Evolutionary conservation across 345 rosid genomes (phyloP).

Genomic region (Viola odorata): DNA sequence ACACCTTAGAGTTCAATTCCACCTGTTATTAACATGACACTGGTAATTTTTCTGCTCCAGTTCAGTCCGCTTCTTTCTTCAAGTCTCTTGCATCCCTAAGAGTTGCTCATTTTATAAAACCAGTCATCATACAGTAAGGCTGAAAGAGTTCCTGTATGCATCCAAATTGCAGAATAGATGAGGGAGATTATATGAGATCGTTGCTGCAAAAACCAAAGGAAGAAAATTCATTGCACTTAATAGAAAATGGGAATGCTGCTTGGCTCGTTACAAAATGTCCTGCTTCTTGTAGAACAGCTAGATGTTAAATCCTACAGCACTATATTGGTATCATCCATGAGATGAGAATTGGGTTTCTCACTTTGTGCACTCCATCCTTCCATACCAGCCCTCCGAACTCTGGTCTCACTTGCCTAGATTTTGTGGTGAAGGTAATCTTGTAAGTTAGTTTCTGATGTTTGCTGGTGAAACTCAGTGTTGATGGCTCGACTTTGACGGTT

Average conservation of each 20-base stretch:
- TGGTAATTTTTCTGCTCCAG: not conserved
- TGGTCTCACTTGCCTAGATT: constrained; percentile 40
- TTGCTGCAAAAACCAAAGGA: not conserved
- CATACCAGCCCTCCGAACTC: constrained; percentile 80
- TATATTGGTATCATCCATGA: constrained; percentile 57
- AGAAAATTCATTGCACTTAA: constrained; percentile 12
- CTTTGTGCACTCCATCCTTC: constrained; percentile 76
- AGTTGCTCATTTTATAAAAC: too few relatives aligned
- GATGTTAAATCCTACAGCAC: not conserved
- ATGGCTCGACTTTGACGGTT: constrained; percentile 47
- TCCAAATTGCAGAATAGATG: too few relatives aligned
- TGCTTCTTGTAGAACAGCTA: constrained; percentile 22
- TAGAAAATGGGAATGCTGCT: constrained; percentile 20
- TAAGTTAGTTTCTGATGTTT: constrained; percentile 67
- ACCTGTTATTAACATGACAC: not conserved
- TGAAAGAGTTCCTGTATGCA: too few relatives aligned
- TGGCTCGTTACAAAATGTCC: constrained; percentile 26
- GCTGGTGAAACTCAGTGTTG: constrained; percentile 48
- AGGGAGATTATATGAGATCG: too few relatives aligned
- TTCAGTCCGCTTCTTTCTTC: not conserved
- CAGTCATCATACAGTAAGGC: too few relatives aligned
- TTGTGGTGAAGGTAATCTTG: constrained; percentile 54
- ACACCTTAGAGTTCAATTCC: too few relatives aligned
- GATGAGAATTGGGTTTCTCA: constrained; percentile 68
- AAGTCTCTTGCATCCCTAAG: too few relatives aligned